These are phyloP conservation scores for Vigna angularis DNA, from an alignment of 306 rosid species.

Conservation along the genomic window DNA sequence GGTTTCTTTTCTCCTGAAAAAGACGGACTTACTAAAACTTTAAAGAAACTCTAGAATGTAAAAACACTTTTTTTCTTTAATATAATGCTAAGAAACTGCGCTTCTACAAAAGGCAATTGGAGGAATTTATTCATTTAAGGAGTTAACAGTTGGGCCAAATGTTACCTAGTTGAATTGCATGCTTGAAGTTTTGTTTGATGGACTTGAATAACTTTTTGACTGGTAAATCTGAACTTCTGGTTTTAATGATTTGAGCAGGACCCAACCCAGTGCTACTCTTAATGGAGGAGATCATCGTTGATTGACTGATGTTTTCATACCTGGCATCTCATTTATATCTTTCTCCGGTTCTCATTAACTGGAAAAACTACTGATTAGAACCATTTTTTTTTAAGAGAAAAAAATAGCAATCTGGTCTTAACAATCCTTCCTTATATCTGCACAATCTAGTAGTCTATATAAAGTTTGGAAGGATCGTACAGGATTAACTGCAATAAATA, in stretches of 20 bases:
- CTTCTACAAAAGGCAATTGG: not conserved
- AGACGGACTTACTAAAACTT: not conserved
- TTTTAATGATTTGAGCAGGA: conserved; percentile 64
- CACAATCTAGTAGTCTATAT: conserved; percentile 29
- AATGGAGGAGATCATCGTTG: conserved; percentile 69
- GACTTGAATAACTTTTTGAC: conserved; percentile 22
- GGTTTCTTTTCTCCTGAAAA: not conserved
- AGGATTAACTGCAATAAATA: conserved; percentile 49
- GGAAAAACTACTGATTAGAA: conserved; percentile 43
- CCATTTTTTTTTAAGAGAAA: conserved; percentile 38
- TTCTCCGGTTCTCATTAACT: conserved; percentile 45
- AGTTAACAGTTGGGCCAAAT: not conserved
- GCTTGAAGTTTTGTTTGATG: conserved; percentile 28
- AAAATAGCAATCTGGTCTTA: conserved; percentile 39
- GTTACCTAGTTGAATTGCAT: conserved; percentile 24
- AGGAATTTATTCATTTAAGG: not conserved
- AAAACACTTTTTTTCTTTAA: not conserved
- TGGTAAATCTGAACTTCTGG: conserved; percentile 22
- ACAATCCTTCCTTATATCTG: conserved; percentile 40
- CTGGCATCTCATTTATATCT: conserved; percentile 45
- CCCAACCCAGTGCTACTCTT: conserved; percentile 49
- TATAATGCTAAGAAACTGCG: not conserved
- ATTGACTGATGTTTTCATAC: conserved; percentile 46
- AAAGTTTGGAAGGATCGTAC: conserved; percentile 45
- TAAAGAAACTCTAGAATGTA: not conserved